Base-by-base conservation (phyloP, 352 stramenopile species). In the Paralagenidium karlingii region DNA sequence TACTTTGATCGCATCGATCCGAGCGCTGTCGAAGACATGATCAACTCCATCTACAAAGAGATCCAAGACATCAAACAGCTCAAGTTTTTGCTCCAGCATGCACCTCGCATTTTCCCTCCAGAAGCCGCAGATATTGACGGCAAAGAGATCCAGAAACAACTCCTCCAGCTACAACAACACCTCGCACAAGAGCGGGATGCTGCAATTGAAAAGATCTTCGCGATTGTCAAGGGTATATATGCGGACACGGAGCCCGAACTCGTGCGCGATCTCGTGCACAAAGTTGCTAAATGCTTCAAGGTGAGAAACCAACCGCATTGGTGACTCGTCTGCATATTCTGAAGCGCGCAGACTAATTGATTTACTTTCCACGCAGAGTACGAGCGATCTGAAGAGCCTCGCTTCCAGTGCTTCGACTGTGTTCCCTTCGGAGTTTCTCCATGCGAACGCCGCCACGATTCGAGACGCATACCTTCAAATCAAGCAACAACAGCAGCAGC, bases 1-100 rank as follows among this genome's bases (percentile, higher is more conserved):
- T 94, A 96, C 69, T 94, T 93, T 47, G 79, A 94, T 43, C 58
- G 66, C 19, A 83, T 94, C 58, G 76, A 95, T 34, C 77, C 77
- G 4, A 63, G 54, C 4, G 58, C 44, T 10, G 81, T 93, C n/a
- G 76, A 91, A 38, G 32, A 41, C 20, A 89, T 92, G 54, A 76
- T 94, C 5, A 47, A 73, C 15, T 63, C 63, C 10, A 91, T 95
- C 46, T 94, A 94, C 47, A 46, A 44, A 2, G 64, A 94, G 45
- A 59, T 92, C 11, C 56, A 53, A 12, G 56, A 67, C 18, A 60
- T 94, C 18, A 47, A 54, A 8, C 79, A 94, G 45, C 58, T 93
- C 40, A 78, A 85, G 12, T 94, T 96, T 41, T 55, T 94, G 11
- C 54, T 92, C 43, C 57, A 75, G 22, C 54, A 92, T 51, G 81